Base-by-base conservation (phyloP, 371 early-diverging fungal species). In the Syncephalastrum monosporum region DNA sequence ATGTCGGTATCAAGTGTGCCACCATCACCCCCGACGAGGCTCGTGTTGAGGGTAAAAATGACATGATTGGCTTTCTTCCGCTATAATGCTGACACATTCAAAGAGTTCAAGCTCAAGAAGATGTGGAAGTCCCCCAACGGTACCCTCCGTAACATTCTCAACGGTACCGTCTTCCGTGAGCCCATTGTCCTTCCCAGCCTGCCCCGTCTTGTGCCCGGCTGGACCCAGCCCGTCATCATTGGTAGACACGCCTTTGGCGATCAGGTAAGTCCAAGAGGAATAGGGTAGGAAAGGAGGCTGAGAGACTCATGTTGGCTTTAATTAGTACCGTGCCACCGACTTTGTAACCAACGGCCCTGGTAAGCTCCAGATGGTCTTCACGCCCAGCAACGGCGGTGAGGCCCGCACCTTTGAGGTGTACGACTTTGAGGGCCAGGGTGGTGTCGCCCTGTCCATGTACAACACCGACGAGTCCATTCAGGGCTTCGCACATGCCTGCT, bases 111-210 rank as follows among this genome's bases (percentile, higher is more conserved):
- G 57, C 82, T 98, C 57, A 91, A 96, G 83, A 75, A 91, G 74
- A 98, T 96, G 95, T 97, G 94, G 92, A 92, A 85, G 79, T 91
- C 92, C 23, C 98, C 98, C 61, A 98, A 98, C 72, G 98, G 98
- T 58, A 97, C 97, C 48, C 92, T 98, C 67, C 89, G 98, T 60
- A 96, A 97, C 77, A 94, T 93, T 60, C 80, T 98, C 52, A 93
- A 92, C 66, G 98, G 98, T 62, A 97, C 97, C 21, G 95, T 98
- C 49, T 98, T 98, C 90, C 89, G 98, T 67, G 98, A 97, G 67
- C 98, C 98, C 38, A 97, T 98, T 65, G 64, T 98, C 55, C 74
- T 97, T 58, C 80, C 87, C 53, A 92, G 81, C 52, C 81, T 98
- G 16, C 98, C 98, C 27, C 84, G 90, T 58, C 81, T 97, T 58